Evolutionary conservation across 2,329 filamentous ascomycete species (phyloP), one percentile per base, ranked within the genome.

Genomic region (Fusarium dlaminii): DNA sequence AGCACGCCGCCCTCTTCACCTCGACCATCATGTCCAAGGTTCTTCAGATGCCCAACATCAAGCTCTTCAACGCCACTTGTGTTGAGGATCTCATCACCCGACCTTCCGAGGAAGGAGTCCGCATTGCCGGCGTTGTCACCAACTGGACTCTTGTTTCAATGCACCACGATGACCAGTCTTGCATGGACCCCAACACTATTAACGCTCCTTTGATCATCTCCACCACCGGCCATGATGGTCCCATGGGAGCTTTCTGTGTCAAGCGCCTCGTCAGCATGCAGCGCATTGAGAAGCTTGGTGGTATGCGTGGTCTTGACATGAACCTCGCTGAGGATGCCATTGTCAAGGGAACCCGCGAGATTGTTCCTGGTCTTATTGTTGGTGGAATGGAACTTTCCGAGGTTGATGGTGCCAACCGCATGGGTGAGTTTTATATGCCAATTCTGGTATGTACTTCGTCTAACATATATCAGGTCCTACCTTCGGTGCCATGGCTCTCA

Each of bases 171-270:
- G 93, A 96, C 82, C 94, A 97, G 86, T 93, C 90, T 70, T 98
- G 95, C 92, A 97, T 98, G 95, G 95, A 98, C 83, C 95, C 95
- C 76, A 97, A 96, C 90, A 98, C 95, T 79, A 97, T 98, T 89
- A 98, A 97, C 81, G 94, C 94, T 1, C 94, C 95, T 3, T 83
- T 98, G 67, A 87, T 98, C 80, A 93, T 98, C 85, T 94, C 92
- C 66, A 98, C 95, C 30, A 98, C 95, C 1, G 95, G 95, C 57
- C 95, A 98, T 79, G 95, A 98, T 75, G 95, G 90, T 1, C 95
- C 95, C 22, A 97, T 97, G 81, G 95, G 95, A 52, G 95, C 95
- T 56, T 98, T 98, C 87, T 93, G 86, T 75, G 95, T 94, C 82
- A 98, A 98, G 90, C 90, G 95, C 55, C 92, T 98, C 45, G 95